These are phyloP conservation scores for Pterocarpus macrocarpus DNA, from an alignment of 306 rosid species.

Conservation along the genomic window DNA sequence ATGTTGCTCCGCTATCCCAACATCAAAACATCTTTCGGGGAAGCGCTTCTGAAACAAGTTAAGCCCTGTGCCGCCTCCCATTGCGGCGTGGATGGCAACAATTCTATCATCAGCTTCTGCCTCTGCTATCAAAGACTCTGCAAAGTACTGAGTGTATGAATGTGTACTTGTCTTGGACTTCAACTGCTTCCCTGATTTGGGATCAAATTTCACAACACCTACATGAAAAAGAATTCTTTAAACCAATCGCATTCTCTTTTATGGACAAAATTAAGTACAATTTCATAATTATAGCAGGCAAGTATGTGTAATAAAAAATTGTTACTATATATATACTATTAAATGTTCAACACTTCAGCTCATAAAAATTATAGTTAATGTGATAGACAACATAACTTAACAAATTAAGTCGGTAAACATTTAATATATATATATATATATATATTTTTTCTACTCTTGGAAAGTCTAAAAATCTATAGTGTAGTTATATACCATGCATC, in stretches of 20 bases:
- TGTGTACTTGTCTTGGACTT: conserved; percentile 51
- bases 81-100: conserved; percentile 74
- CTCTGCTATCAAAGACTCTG: conserved; percentile 67
- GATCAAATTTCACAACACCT: conserved; percentile 77
- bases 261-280: too few species aligned
- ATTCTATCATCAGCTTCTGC: conserved; percentile 64
- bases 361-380: too few species aligned
- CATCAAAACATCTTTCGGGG: conserved; percentile 70
- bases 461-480: neutral
- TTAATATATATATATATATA: too few species aligned
- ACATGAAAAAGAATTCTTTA: conserved; percentile 4
- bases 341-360: too few species aligned
- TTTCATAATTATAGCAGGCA: too few species aligned
- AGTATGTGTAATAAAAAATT: too few species aligned
- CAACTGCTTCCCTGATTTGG: conserved; percentile 65
- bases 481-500: conserved; percentile 62
- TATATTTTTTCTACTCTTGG: too few species aligned
- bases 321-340: too few species aligned
- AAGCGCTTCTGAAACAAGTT: conserved; percentile 67
- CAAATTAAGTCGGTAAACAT: too few species aligned
- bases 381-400: too few species aligned
- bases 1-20: conserved; percentile 78
- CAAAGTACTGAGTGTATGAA: conserved; percentile 68
- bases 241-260: neutral
- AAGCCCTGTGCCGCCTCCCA: conserved; percentile 88